A percentile compares a stretch with the other conserved stretches of the same genome.
Conservation (phyloP, 139 green algal genomes). For the Chlamydomonas incerta region DNA sequence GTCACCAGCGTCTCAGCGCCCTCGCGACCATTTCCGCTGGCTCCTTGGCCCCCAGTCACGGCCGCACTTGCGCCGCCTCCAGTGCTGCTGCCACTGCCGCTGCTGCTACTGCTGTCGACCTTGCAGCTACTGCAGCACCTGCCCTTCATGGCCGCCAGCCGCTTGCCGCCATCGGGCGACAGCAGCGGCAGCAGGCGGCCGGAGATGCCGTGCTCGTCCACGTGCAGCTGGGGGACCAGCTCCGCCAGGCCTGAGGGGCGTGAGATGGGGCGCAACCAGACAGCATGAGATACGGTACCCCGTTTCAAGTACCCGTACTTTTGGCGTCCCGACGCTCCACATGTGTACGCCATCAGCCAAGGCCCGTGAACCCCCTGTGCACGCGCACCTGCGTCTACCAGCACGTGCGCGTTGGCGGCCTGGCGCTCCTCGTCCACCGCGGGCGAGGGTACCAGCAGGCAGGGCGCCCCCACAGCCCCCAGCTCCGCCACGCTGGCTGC, state of each 20-base stretch:
- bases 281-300: background rate
- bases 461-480: background rate
- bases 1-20: too few species aligned
- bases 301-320: background rate
- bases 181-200: slow-evolving; percentile 21
- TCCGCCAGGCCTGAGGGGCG: slow-evolving; percentile 4
- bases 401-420: slow-evolving; percentile 16
- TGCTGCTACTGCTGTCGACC: too few species aligned
- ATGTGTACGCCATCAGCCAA: background rate
- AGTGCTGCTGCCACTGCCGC: too few species aligned
- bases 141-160: too few species aligned
- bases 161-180: too few species aligned
- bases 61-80: too few species aligned
- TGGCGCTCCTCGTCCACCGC: slow-evolving; percentile 27
- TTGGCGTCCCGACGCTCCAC: too few species aligned
- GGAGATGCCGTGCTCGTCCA: slow-evolving; percentile 21
- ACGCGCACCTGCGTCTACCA: background rate
- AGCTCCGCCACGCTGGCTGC: slow-evolving; percentile 32
- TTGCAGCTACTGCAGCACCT: too few species aligned
- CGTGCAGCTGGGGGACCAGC: slow-evolving; percentile 5
- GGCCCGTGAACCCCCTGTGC: background rate
- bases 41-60: too few species aligned
- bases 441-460: slow-evolving; percentile 31
- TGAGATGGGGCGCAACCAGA: background rate
- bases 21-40: too few species aligned